Evolutionary conservation across 192 early-diverging fungal species (phyloP).

Genomic region (Linnemannia elongata): DNA sequence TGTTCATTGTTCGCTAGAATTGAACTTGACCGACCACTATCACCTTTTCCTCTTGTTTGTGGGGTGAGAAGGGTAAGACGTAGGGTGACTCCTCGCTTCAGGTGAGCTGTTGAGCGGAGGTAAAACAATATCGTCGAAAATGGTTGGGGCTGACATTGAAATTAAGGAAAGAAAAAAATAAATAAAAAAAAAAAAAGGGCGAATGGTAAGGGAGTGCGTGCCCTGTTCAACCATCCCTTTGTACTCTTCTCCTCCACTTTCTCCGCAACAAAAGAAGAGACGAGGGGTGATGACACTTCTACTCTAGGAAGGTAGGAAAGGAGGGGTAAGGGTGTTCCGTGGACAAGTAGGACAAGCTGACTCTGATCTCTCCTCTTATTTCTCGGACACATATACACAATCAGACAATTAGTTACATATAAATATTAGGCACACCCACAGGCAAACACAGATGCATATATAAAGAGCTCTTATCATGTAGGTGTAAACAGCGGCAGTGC

Average conservation of each 20-base stretch:
- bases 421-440: no score
- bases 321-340: not conserved
- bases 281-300: not conserved
- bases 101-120: not conserved
- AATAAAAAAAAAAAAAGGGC: not conserved
- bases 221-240: no score
- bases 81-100: not conserved
- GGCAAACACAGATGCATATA: no score
- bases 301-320: not conserved
- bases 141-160: conserved; percentile 4
- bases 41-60: no score
- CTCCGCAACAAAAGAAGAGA: no score
- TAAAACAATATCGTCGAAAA: not conserved
- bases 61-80: not conserved
- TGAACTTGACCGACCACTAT: not conserved
- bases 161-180: not conserved
- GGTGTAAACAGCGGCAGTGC: no score
- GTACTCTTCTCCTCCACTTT: no score
- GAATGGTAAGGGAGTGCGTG: not conserved
- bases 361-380: no score
- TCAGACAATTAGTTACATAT: not conserved
- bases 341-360: not conserved
- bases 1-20: not conserved
- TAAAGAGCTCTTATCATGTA: no score
- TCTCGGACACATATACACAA: not conserved